Percentiles rank a stretch among this genome's conserved stretches.
Conservation (phyloP, 805 yeast genomes). For the Lipomyces spencermartinsiae region DNA sequence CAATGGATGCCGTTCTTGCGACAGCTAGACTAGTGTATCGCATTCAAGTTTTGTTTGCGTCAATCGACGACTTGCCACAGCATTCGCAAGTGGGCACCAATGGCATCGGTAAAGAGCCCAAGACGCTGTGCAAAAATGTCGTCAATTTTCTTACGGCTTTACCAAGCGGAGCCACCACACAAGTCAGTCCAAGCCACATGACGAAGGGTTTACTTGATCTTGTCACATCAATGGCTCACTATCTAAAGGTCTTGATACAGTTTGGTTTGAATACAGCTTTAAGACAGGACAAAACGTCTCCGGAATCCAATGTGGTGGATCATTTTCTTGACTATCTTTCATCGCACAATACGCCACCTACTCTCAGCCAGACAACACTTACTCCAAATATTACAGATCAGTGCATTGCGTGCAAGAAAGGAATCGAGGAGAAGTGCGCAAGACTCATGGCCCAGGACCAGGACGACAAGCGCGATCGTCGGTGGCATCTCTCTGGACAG, state of each 20-base stretch:
- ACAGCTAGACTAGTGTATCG: slow-evolving; percentile 75
- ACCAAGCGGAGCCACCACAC: slow-evolving; percentile 58
- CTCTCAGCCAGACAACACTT: slow-evolving; percentile 18
- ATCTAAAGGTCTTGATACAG: slow-evolving; percentile 81
- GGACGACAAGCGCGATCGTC: slow-evolving; percentile 48
- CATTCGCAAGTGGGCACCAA: slow-evolving; percentile 4
- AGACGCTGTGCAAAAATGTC: slow-evolving; percentile 84
- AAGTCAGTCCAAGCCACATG: slow-evolving; percentile 39
- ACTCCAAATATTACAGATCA: slow-evolving; percentile 57
- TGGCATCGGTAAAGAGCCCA: slow-evolving; percentile 62
- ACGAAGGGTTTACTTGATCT: slow-evolving; percentile 65
- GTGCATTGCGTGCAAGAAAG: slow-evolving; percentile 71
- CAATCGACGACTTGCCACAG: slow-evolving; percentile 60
- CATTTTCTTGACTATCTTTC: slow-evolving; percentile 63
- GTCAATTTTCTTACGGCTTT: slow-evolving; percentile 87
- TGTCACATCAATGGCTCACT: slow-evolving; percentile 91
- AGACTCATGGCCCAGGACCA: slow-evolving; percentile 11
- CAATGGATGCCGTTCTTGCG: slow-evolving; percentile 66
- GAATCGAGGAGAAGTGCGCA: slow-evolving; percentile 67
- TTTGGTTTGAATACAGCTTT: slow-evolving; percentile 80
- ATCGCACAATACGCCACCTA: slow-evolving; percentile 32
- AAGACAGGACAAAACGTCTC: slow-evolving; percentile 60
- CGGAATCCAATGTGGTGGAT: slow-evolving; percentile 67
- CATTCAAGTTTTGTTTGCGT: slow-evolving; percentile 76
- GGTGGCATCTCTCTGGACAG: slow-evolving; percentile 73